phyloP scores from a whole-genome alignment of 1,139 yeast genomes.

The Scheffersomyces titani region DNA sequence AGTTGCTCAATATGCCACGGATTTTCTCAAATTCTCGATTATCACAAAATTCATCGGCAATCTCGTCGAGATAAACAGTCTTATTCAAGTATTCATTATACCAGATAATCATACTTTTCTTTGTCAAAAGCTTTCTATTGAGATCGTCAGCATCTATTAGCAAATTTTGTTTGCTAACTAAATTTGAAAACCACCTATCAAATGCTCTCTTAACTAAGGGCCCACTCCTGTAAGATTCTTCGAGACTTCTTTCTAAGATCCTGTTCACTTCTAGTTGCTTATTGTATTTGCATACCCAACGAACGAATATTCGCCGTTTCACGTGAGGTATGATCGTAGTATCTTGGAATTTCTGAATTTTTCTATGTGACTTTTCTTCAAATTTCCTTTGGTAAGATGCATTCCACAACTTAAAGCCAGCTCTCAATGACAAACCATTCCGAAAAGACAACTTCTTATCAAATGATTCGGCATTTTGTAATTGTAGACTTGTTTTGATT shows the following conservation, averaged over 20 bases:
- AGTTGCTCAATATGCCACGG: constrained; percentile 29
- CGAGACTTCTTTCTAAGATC: background rate
- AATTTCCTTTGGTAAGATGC: background rate
- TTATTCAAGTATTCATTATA: constrained; percentile 30
- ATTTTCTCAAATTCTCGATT: constrained; percentile 28
- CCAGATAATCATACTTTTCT: constrained; percentile 36
- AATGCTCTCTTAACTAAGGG: background rate
- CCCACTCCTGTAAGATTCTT: background rate
- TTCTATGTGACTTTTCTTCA: background rate
- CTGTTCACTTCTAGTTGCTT: background rate
- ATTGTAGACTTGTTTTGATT: background rate
- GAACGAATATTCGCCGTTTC: background rate
- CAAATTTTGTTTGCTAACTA: background rate
- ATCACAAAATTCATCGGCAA: constrained; percentile 31
- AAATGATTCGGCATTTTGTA: background rate
- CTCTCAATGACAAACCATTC: background rate
- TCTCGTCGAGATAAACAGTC: constrained; percentile 22
- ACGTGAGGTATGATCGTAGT: background rate
- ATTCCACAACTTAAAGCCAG: background rate
- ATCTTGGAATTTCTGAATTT: background rate
- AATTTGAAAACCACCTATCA: background rate
- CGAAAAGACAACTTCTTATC: background rate
- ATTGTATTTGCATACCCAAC: background rate
- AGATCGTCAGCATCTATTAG: background rate
- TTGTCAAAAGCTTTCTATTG: constrained; percentile 20